Conservation (phyloP, 345 rosid species). For the Capsella bursapastoris region DNA sequence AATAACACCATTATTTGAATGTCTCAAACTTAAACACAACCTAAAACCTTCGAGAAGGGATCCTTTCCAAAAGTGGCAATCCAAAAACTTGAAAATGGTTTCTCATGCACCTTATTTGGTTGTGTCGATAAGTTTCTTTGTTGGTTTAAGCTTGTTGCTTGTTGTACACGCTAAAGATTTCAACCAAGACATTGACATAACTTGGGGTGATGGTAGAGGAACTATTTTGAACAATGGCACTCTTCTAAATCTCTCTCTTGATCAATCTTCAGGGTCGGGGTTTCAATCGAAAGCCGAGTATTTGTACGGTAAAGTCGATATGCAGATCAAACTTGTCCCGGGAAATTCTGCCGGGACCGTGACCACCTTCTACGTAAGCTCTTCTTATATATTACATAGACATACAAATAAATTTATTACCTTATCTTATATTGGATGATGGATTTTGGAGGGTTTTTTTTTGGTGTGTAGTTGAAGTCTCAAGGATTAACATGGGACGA, state of each 20-base stretch:
- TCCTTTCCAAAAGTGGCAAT: constrained; percentile 16
- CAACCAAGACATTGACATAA: constrained; percentile 48
- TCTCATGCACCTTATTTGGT: constrained; percentile 8
- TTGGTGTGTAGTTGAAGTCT: constrained; percentile 55
- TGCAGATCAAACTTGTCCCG: constrained; percentile 47
- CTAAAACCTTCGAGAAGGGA: constrained; percentile 24
- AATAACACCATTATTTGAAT: constrained; percentile 11
- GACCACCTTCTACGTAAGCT: constrained; percentile 63
- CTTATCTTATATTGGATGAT: neutral
- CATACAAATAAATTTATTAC: neutral
- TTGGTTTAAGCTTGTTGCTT: constrained; percentile 27
- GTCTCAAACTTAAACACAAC: constrained; percentile 25
- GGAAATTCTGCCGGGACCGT: constrained; percentile 64
- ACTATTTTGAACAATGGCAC: constrained; percentile 45
- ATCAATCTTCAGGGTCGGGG: constrained; percentile 52
- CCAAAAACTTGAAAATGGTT: constrained; percentile 19
- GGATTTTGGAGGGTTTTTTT: neutral
- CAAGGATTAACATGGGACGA: constrained; percentile 67
- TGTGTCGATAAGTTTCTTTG: constrained; percentile 12
- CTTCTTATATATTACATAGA: neutral
- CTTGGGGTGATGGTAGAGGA: constrained; percentile 57
- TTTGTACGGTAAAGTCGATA: constrained; percentile 48
- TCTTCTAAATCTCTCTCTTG: constrained; percentile 50
- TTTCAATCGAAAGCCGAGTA: constrained; percentile 52
- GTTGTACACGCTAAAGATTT: constrained; percentile 42